Percentiles rank a stretch among this genome's conserved stretches.
Evolutionary conservation across 1,139 yeast genomes (phyloP).

Genomic region (Sugiyamaella grinbergsii): DNA sequence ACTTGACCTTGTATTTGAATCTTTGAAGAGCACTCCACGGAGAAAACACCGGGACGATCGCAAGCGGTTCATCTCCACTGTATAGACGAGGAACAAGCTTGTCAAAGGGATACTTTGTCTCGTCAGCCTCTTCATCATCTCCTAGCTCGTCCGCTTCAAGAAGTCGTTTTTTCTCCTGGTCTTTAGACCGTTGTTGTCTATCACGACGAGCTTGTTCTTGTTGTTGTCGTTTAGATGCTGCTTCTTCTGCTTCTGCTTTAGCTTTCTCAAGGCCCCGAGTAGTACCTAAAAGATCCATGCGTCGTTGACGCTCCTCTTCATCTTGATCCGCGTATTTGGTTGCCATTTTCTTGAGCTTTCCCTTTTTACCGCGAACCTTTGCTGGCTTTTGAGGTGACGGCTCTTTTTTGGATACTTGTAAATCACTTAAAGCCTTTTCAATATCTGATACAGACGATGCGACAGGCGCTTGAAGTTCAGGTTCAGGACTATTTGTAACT

Average conservation of each 20-base stretch:
- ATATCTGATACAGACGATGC: conserved; percentile 26
- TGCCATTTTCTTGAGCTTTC: conserved; percentile 79
- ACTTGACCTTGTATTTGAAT: conserved; percentile 78
- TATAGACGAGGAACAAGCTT: conserved; percentile 43
- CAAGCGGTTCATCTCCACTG: conserved; percentile 49
- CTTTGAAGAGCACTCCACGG: conserved; percentile 85
- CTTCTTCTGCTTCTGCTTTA: conserved; percentile 38
- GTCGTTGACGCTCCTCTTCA: conserved; percentile 73
- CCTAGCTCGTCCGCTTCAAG: conserved; percentile 41
- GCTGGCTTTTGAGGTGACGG: conserved; percentile 30
- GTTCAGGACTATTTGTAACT: conserved; percentile 18
- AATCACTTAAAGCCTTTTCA: conserved; percentile 29
- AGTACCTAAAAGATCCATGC: conserved; percentile 84
- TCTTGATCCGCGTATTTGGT: conserved; percentile 88
- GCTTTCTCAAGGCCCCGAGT: conserved; percentile 61
- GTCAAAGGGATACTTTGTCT: conserved; percentile 36
- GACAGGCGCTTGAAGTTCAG: conserved; percentile 14
- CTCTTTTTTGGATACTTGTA: conserved; percentile 26
- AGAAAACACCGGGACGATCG: conserved; percentile 83
- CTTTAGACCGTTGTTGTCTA: conserved; percentile 48
- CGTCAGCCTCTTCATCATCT: conserved; percentile 37
- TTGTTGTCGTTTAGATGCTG: conserved; percentile 43
- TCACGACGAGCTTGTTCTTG: conserved; percentile 40
- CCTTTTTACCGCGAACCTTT: conserved; percentile 77
- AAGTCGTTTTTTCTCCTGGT: conserved; percentile 51